Conservation (phyloP, 768 basidiomycete genomes). For the Trametes villosa region DNA sequence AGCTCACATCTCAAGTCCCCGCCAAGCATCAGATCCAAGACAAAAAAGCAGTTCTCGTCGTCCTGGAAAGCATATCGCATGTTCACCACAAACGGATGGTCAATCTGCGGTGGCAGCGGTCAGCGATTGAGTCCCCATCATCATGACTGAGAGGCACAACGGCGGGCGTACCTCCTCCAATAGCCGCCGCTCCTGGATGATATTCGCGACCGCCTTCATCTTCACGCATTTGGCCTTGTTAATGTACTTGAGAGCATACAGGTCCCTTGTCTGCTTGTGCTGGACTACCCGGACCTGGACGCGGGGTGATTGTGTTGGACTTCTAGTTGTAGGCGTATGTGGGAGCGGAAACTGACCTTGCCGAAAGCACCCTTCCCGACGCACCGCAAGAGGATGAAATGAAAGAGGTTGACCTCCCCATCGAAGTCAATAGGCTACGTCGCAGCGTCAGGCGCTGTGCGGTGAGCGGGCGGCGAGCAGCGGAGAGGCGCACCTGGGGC, state of each 20-base stretch:
- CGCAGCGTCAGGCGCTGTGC: not conserved
- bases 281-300: conserved; percentile 95
- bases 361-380: conserved; percentile 99
- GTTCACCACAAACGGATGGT: conserved; percentile 95
- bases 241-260: conserved; percentile 99
- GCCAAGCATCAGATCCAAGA: conserved; percentile 95
- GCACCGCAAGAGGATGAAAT: conserved; percentile 91
- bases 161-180: conserved; percentile 83
- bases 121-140: conserved; percentile 5
- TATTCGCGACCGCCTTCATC: conserved; percentile 98
- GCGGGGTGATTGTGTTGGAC: conserved; percentile 5
- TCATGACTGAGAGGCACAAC: conserved; percentile 7
- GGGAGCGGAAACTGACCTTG: conserved; percentile 65
- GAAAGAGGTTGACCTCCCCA: conserved; percentile 94
- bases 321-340: conserved; percentile 20
- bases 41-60: conserved; percentile 98
- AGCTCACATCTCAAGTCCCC: conserved; percentile 91
- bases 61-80: conserved; percentile 97
- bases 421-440: conserved; percentile 91
- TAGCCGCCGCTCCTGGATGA: conserved; percentile 92
- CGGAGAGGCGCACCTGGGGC: conserved; percentile 58
- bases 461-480: not conserved
- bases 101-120: conserved; percentile 61
- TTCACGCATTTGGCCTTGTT: conserved; percentile 98
- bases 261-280: conserved; percentile 95